Evolutionary conservation across 108 stramenopile species (phyloP).

Genomic region (Cylindrotheca closterium): DNA sequence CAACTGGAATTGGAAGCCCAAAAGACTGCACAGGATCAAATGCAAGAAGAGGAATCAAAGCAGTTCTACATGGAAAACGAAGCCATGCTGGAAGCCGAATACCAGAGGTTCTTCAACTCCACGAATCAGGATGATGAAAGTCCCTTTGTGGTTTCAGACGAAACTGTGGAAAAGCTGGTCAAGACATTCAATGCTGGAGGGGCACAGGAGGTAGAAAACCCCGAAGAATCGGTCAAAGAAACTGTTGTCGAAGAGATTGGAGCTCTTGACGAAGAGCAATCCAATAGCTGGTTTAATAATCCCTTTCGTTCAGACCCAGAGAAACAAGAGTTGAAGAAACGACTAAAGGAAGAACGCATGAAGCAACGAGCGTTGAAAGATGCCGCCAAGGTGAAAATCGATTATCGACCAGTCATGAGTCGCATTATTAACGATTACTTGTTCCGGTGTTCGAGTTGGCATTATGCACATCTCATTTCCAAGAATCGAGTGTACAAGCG

Average conservation of each 20-base stretch:
- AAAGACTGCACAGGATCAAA: conserved; percentile 41
- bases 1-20: conserved; percentile 57
- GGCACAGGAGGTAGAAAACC: conserved; percentile 2
- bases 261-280: neutral
- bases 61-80: conserved; percentile 54
- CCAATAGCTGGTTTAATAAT: neutral
- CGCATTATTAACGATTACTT: conserved; percentile 85
- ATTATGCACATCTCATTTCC: conserved; percentile 57
- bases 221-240: neutral
- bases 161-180: conserved; percentile 30
- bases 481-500: conserved; percentile 31
- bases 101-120: conserved; percentile 28
- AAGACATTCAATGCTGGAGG: conserved; percentile 45
- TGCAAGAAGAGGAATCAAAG: conserved; percentile 55
- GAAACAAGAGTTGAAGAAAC: conserved; percentile 18
- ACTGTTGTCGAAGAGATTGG: neutral
- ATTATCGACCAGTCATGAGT: conserved; percentile 82
- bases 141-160: neutral
- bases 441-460: conserved; percentile 82
- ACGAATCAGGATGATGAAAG: conserved; percentile 24
- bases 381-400: conserved; percentile 65
- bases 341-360: conserved; percentile 11
- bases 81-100: conserved; percentile 53
- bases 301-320: conserved; percentile 14
- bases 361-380: conserved; percentile 48